phyloP scores from a whole-genome alignment of 495 filamentous ascomycete genomes.

The Hypoxylon trugodes region DNA sequence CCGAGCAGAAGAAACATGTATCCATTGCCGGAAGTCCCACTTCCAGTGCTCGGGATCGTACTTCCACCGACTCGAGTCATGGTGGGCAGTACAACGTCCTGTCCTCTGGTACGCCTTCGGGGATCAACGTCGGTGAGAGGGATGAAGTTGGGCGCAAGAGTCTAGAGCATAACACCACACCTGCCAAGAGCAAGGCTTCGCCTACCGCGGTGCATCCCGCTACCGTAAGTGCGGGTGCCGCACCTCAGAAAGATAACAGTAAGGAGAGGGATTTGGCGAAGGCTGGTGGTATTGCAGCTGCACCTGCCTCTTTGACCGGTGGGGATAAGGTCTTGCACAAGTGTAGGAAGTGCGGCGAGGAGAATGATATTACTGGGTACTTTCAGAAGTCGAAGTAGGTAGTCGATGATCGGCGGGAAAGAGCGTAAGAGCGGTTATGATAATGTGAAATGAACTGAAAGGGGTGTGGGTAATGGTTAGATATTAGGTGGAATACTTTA shows the following conservation, averaged over 20 bases:
- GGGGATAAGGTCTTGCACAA: constrained; percentile 37
- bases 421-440: neutral
- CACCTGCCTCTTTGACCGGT: neutral
- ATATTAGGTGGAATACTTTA: neutral
- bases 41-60: neutral
- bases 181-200: neutral
- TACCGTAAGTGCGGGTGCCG: neutral
- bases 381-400: constrained; percentile 10
- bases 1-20: too few relatives aligned
- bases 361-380: constrained; percentile 46
- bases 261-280: constrained; percentile 23
- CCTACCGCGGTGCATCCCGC: constrained; percentile 21
- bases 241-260: constrained; percentile 5
- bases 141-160: neutral
- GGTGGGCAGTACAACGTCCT: constrained; percentile 43
- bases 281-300: constrained; percentile 30
- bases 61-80: constrained; percentile 27
- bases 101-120: constrained; percentile 43
- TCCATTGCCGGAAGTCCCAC: neutral
- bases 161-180: neutral
- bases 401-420: neutral
- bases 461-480: neutral
- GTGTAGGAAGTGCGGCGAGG: constrained; percentile 46
- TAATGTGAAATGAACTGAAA: neutral
- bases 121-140: constrained; percentile 28